Conservation (phyloP, 1,139 yeast genomes). For the Suzukiozyma palmioleophila region DNA sequence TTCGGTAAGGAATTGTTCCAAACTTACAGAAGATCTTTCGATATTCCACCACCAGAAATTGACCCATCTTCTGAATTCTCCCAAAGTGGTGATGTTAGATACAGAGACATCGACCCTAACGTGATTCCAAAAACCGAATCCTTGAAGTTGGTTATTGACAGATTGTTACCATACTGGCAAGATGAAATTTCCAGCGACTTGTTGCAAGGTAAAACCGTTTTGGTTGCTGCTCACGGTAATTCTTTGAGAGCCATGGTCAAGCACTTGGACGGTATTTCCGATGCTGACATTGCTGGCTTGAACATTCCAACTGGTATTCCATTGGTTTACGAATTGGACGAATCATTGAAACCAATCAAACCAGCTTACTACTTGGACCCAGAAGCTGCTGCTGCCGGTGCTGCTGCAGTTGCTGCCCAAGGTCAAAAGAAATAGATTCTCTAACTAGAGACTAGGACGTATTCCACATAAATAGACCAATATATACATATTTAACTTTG, state of each 20-base stretch:
- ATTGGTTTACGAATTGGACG: conserved; percentile 93
- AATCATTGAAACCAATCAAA: conserved; percentile 81
- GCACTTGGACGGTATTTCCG: conserved; percentile 93
- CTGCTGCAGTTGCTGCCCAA: conserved; percentile 98
- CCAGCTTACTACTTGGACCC: conserved; percentile 97
- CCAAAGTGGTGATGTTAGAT: conserved; percentile 83
- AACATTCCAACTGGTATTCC: conserved; percentile 99
- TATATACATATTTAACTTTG: too few species aligned
- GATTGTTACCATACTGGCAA: conserved; percentile 98
- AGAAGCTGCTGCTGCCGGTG: conserved; percentile 99
- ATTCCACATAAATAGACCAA: too few species aligned
- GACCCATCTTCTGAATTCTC: conserved; percentile 76
- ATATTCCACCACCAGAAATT: conserved; percentile 92
- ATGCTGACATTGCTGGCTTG: conserved; percentile 86
- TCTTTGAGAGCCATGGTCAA: conserved; percentile 95
- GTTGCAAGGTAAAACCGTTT: conserved; percentile 81
- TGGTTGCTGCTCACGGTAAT: conserved; percentile 98
- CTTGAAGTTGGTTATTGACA: conserved; percentile 89
- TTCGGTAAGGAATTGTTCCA: conserved; percentile 93
- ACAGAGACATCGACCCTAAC: conserved; percentile 74
- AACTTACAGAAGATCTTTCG: conserved; percentile 97
- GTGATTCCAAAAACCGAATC: conserved; percentile 94
- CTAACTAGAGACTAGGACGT: too few species aligned
- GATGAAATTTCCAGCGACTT: conserved; percentile 86
- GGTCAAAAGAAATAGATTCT: conserved; percentile 64